Evolutionary conservation across 192 early-diverging fungal genomes (phyloP), one percentile per base, ranked within the genome.

Genomic region (Backusella psychrophila): DNA sequence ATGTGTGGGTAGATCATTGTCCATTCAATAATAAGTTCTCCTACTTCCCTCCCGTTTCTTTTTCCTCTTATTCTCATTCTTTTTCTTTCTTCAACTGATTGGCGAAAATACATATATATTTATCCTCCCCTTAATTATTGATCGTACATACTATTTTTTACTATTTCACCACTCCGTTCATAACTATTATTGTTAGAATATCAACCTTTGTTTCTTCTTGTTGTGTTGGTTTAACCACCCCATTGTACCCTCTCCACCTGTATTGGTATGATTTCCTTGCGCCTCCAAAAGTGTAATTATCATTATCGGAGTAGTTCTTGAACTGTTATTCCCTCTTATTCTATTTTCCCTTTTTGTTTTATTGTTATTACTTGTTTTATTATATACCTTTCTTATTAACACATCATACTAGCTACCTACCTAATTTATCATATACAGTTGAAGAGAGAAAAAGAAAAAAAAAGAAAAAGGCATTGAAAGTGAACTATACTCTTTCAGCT

Each of bases 221-320:
- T n/a, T 68, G 31, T 35, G 66, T 68, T 68, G 68, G 34, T 69
- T 39, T 38, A 39, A 41, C 68, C 68, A 69, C 17, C 33, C 36
- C 68, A 35, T 69, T 69, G 38, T 69, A 69, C 68, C 68, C n/a
- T 41, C 36, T 38, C 11, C 35, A 21, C 7, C 12, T 39, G 14
- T 31, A 71, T 71, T 71, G 70, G 70, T 71, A 71, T 71, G 70
- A 71, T 71, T 34, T 71, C 39, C 42, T 49, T 71, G 70, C 70
- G 70, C 23, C 70, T 49, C 39, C 70, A 71, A 71, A 71, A 71
- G 70, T 71, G 70, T 71, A 71, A 71, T 71, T 71, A 49, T 71
- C 35, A 71, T 71, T 71, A 49, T 71, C 70, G 70, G 44, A 71
- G 70, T 71, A 49, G 44, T 46, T 31, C 39, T 71, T 71, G 41